Percentiles rank a stretch among this genome's conserved stretches.
These are phyloP conservation scores for Loxodes magnus DNA, from an alignment of 73 alveolate genomes.

Conservation along the genomic window DNA sequence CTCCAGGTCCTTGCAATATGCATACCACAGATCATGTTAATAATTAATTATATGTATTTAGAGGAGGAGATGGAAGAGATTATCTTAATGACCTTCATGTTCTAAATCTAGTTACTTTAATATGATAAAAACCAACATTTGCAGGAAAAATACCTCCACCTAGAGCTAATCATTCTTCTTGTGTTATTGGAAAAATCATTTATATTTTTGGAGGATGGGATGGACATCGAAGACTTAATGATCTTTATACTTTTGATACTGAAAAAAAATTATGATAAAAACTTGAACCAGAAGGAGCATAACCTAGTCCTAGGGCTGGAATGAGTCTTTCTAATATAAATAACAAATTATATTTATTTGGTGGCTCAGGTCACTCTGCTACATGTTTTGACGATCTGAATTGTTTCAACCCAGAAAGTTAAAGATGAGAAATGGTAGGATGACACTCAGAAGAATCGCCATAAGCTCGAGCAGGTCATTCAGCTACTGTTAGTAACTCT, in stretches of 20 bases:
- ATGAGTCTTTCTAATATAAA: slow-evolving; percentile 64
- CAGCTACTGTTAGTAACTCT: slow-evolving; percentile 44
- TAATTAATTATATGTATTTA: slow-evolving; percentile 55
- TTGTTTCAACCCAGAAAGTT: slow-evolving; percentile 43
- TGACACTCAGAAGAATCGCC: slow-evolving; percentile 31
- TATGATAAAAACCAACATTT: slow-evolving; percentile 45
- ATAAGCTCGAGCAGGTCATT: slow-evolving; percentile 83
- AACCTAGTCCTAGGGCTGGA: slow-evolving; percentile 87
- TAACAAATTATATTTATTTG: slow-evolving; percentile 54
- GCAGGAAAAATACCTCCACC: slow-evolving; percentile 65
- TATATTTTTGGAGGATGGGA: slow-evolving; percentile 92
- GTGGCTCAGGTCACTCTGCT: slow-evolving; percentile 83
- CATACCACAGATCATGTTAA: slow-evolving; percentile 70
- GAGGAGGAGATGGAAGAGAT: slow-evolving; percentile 91
- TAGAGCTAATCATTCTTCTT: slow-evolving; percentile 78
- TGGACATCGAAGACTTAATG: slow-evolving; percentile 70
- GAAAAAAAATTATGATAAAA: slow-evolving; percentile 38
- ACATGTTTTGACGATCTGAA: slow-evolving; percentile 65
- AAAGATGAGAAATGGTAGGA: slow-evolving; percentile 46
- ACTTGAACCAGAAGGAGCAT: slow-evolving; percentile 29
- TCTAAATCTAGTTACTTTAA: slow-evolving; percentile 29
- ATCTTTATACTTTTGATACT: slow-evolving; percentile 42
- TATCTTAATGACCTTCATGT: slow-evolving; percentile 75
- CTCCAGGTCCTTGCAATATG: slow-evolving; percentile 91
- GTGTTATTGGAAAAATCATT: slow-evolving; percentile 31